Base-by-base conservation (phyloP, 2,329 filamentous ascomycete genomes). In the Furcasterigmium sp. region DNA sequence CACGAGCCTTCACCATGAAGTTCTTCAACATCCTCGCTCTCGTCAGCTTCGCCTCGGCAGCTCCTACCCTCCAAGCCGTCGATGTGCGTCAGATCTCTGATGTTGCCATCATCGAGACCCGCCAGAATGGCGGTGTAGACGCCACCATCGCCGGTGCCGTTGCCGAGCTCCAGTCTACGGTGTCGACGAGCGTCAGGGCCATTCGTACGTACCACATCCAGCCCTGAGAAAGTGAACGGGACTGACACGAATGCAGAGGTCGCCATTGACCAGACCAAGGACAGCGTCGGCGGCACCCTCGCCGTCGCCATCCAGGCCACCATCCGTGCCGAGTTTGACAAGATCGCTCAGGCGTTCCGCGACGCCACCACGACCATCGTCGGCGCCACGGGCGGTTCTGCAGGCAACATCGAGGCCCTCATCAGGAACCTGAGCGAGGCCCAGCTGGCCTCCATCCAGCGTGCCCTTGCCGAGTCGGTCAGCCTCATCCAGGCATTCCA, bases 301-400 rank as follows among this genome's bases (percentile, higher is more conserved):
- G 19, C 17, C 20, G 36, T 38, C 5, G 19, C 17, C 13, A 20
- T 38, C 14, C 21, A 38, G 36, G 21, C 67, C 13, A 25, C 17
- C 36, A 26, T 38, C 21, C 21, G 25, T 13, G 36, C 21, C 36
- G 11, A 26, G 7, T 26, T 26, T 11, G 7, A 11, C 23, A 7
- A 26, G 23, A 38, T 38, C n/a, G 36, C 36, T 21, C n/a, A 38
- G 10, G 36, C 36, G 5, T 23, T 38, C n/a, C 21, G 25, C 8
- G 17, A 23, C 9, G 36, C 36, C 36, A 25, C 19, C 36, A n/a
- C 23, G 14, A 23, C 21, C 19, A 38, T 38, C 21, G 6, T 26
- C 21, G 18, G 25, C n/a, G 36, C 20, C 14, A 26, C 36, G 9
- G 17, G 20, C 10, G 21, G 21, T 10, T 14, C 36, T 26, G 23